Conservation (phyloP, 768 basidiomycete genomes). For the Wakefieldia striispora region DNA sequence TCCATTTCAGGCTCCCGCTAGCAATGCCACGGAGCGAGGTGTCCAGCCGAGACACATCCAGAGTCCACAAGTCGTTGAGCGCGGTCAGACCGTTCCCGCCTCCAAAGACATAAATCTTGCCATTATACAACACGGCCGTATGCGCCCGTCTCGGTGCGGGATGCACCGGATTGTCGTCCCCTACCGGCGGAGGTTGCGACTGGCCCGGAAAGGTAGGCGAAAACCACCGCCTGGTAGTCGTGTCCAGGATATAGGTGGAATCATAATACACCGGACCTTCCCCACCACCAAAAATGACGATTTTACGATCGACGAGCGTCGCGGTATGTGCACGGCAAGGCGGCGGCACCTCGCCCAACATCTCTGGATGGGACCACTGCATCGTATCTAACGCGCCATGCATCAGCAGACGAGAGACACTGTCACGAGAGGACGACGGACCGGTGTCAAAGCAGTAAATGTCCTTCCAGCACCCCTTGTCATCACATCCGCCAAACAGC, state of each 20-base stretch:
- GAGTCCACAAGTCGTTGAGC: constrained; percentile 85
- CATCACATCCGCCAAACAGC: constrained; percentile 90
- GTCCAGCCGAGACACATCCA: constrained; percentile 59
- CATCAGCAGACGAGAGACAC: background rate
- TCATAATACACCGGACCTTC: constrained; percentile 82
- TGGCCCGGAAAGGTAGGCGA: constrained; percentile 38
- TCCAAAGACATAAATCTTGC: constrained; percentile 83
- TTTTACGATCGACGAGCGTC: constrained; percentile 74
- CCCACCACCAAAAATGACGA: constrained; percentile 87
- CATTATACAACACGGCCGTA: constrained; percentile 70
- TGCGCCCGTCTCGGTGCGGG: constrained; percentile 84
- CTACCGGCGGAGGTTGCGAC: constrained; percentile 2
- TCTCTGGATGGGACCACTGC: constrained; percentile 82
- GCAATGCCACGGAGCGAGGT: constrained; percentile 18
- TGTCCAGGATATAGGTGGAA: constrained; percentile 80
- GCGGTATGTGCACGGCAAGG: constrained; percentile 88
- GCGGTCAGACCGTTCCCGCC: constrained; percentile 94
- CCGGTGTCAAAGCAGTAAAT: constrained; percentile 86
- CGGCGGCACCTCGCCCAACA: constrained; percentile 73
- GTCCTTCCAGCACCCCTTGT: constrained; percentile 68
- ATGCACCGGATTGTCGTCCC: constrained; percentile 16
- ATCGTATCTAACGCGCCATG: constrained; percentile 62
- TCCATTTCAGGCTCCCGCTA: constrained; percentile 49
- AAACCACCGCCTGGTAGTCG: constrained; percentile 65
- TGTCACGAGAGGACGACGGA: constrained; percentile 24